Evolutionary conservation across 176 grass and related monocot genomes (phyloP).

Genomic region (Poa pratensis): DNA sequence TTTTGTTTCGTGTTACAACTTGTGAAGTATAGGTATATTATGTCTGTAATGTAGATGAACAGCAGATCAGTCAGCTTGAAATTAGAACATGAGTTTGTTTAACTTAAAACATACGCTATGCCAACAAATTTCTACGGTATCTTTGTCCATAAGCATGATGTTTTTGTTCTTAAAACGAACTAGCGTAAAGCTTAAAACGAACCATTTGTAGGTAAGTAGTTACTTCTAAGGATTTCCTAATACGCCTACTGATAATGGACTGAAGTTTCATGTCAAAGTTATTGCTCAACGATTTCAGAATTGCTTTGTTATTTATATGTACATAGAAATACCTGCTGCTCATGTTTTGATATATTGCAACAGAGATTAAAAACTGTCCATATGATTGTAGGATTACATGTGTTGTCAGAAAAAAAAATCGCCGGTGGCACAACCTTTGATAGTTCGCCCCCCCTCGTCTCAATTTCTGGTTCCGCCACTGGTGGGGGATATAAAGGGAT

Average conservation of each 20-base stretch:
- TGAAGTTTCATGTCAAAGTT: conserved; percentile 4
- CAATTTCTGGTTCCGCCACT: too few relatives aligned
- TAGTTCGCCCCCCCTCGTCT: neutral
- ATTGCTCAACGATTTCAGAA: conserved; percentile 1
- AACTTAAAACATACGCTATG: neutral
- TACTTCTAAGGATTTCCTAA: conserved; percentile 5
- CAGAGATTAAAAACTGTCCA: neutral
- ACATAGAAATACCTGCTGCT: neutral
- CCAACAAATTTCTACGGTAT: neutral
- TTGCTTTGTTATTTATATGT: neutral
- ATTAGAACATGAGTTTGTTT: neutral
- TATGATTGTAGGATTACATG: too few relatives aligned
- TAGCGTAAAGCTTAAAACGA: neutral
- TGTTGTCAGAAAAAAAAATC: too few relatives aligned
- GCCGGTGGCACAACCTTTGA: too few relatives aligned
- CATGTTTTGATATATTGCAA: neutral
- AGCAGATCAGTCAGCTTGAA: neutral
- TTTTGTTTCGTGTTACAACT: neutral
- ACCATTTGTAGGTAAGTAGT: neutral
- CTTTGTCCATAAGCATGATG: neutral
- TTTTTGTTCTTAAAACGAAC: neutral
- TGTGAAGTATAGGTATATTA: neutral
- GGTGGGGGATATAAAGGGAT: too few relatives aligned
- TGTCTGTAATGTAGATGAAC: neutral
- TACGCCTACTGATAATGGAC: neutral